A percentile compares a stretch with the other conserved stretches of the same genome.
These are phyloP conservation scores for Wallacemonas collosoma DNA, from an alignment of 208 protist species.

Conservation along the genomic window DNA sequence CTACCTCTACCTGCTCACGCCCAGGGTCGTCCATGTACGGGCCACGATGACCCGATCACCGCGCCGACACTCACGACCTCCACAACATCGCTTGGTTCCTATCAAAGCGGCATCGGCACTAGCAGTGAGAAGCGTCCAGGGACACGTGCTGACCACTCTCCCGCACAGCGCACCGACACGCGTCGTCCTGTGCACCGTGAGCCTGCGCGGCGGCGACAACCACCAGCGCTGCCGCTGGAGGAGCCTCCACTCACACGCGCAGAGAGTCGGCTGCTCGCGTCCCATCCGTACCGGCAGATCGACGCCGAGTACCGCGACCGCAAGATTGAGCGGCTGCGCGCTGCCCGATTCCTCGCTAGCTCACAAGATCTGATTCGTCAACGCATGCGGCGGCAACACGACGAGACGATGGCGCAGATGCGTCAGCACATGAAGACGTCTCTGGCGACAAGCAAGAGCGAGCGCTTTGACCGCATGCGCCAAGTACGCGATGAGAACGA, in stretches of 20 bases:
- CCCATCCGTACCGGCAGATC: constrained; percentile 56
- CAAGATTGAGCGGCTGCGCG: constrained; percentile 83
- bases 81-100: background rate
- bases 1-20: background rate
- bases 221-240: constrained; percentile 7
- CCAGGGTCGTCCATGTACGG: no score
- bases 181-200: background rate
- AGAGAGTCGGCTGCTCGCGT: constrained; percentile 46
- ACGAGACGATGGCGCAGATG: constrained; percentile 42
- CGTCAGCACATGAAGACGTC: constrained; percentile 46
- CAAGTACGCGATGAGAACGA: constrained; percentile 77
- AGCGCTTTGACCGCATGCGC: constrained; percentile 55
- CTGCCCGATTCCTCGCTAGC: constrained; percentile 68
- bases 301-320: constrained; percentile 60
- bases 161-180: background rate
- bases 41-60: no score
- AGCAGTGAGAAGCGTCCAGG: background rate
- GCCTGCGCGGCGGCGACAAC: background rate
- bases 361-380: constrained; percentile 66
- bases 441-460: constrained; percentile 27
- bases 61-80: background rate
- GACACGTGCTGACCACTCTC: background rate
- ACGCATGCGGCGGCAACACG: constrained; percentile 69
- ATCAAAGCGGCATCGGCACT: constrained; percentile 15
- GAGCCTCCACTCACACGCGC: constrained; percentile 57